Conservation (phyloP, 345 rosid genomes). For the Populus euphratica region DNA sequence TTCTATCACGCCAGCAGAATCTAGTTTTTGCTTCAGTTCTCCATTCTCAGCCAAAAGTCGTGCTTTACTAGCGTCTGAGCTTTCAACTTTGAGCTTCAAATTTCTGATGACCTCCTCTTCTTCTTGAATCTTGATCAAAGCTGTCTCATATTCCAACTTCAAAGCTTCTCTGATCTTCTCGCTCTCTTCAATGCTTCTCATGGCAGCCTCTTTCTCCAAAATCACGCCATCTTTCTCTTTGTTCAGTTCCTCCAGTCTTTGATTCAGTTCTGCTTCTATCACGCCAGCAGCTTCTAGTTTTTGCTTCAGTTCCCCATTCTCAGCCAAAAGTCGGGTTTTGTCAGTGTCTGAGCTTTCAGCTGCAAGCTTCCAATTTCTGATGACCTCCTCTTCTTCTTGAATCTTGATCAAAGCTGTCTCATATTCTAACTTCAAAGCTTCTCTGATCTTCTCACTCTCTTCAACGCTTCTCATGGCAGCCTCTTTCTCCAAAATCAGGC, state of each 20-base stretch:
- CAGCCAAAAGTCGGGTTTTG: slow-evolving; percentile 36
- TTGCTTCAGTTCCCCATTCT: slow-evolving; percentile 42
- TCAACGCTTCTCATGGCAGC: slow-evolving; percentile 4
- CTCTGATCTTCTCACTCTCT: background rate
- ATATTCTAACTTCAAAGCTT: slow-evolving; percentile 47
- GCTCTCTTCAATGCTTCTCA: background rate
- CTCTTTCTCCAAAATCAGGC: slow-evolving; percentile 17
- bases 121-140: slow-evolving; percentile 53
- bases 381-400: slow-evolving; percentile 47
- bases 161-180: slow-evolving; percentile 27
- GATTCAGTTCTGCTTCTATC: slow-evolving; percentile 37
- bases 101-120: slow-evolving; percentile 40
- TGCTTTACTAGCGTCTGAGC: slow-evolving; percentile 38
- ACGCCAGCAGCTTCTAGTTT: slow-evolving; percentile 42
- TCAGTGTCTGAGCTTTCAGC: slow-evolving; percentile 43
- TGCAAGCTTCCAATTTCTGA: slow-evolving; percentile 50
- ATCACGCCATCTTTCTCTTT: slow-evolving; percentile 13
- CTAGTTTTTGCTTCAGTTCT: slow-evolving; percentile 47
- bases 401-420: slow-evolving; percentile 47
- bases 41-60: slow-evolving; percentile 40
- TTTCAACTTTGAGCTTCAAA: slow-evolving; percentile 59
- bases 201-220: slow-evolving; percentile 18
- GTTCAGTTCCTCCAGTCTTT: slow-evolving; percentile 19
- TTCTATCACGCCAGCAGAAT: slow-evolving; percentile 39
- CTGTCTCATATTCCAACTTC: slow-evolving; percentile 42